phyloP scores from a whole-genome alignment of 1,284 basidiomycete genomes.

The Sporisorium scitamineum region DNA sequence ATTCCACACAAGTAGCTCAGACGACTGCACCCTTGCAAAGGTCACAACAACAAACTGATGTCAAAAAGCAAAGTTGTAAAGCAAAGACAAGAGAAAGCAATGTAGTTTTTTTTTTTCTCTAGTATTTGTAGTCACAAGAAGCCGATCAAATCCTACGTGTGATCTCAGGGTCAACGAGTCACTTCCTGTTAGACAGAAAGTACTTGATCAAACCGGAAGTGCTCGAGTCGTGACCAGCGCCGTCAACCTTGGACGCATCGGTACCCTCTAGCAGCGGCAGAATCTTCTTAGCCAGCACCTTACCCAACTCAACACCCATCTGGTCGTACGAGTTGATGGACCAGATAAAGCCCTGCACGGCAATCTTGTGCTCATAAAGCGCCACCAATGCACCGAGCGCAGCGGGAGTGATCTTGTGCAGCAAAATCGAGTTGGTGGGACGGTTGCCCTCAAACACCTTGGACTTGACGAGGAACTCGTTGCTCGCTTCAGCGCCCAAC shows the following conservation, averaged over 20 bases:
- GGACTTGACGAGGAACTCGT: conserved; percentile 88
- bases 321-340: conserved; percentile 93
- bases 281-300: conserved; percentile 92
- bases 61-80: too few species aligned
- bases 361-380: conserved; percentile 99
- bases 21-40: too few species aligned
- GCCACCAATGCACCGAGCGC: conserved; percentile 89
- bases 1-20: too few species aligned
- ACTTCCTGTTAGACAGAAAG: conserved; percentile 59
- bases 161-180: conserved; percentile 10
- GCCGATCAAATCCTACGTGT: conserved; percentile 21
- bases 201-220: conserved; percentile 59
- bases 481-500: conserved; percentile 78
- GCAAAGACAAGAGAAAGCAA: too few species aligned
- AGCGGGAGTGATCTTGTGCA: conserved; percentile 89
- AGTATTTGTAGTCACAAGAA: too few species aligned
- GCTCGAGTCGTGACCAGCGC: conserved; percentile 83
- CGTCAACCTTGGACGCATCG: conserved; percentile 77
- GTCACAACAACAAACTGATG: too few species aligned
- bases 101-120: too few species aligned
- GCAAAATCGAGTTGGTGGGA: conserved; percentile 95
- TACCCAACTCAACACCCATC: conserved; percentile 79
- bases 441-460: conserved; percentile 99
- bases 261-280: conserved; percentile 84
- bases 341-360: conserved; percentile 96